Percentiles rank a stretch among this genome's conserved stretches.
Conservation (phyloP, 352 stramenopile genomes). For the Stramenopiles sp. region DNA sequence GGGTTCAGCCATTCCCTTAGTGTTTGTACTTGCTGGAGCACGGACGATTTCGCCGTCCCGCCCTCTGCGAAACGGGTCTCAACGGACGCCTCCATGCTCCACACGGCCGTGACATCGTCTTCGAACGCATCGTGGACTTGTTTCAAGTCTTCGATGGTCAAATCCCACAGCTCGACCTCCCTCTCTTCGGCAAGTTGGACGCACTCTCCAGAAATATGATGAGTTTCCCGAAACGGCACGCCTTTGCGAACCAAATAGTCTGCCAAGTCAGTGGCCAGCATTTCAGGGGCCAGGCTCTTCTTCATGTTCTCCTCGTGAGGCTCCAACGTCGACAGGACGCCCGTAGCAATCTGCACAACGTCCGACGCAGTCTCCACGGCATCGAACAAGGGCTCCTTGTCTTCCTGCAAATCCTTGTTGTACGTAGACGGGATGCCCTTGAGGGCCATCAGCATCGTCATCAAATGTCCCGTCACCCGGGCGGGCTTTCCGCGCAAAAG, state of each 20-base stretch:
- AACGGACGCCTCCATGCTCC: conserved; percentile 44
- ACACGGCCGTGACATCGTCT: conserved; percentile 58
- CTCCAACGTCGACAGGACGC: conserved; percentile 86
- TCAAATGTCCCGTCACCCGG: conserved; percentile 74
- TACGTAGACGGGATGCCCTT: conserved; percentile 89
- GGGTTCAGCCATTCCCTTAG: too few relatives aligned
- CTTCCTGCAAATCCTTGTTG: conserved; percentile 99
- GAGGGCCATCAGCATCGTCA: conserved; percentile 82
- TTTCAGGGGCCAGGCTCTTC: conserved; percentile 86
- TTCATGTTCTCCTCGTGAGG: conserved; percentile 77
- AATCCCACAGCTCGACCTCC: conserved; percentile 47
- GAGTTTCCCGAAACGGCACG: conserved; percentile 96
- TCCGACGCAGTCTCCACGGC: conserved; percentile 87
- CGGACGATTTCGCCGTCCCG: conserved; percentile 37
- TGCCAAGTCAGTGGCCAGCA: conserved; percentile 94
- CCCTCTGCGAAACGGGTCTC: conserved; percentile 23
- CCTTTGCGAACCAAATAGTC: conserved; percentile 96
- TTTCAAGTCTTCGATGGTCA: conserved; percentile 65
- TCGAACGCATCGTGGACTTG: conserved; percentile 66
- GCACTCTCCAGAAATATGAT: conserved; percentile 86
- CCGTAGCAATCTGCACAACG: conserved; percentile 84
- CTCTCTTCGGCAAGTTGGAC: conserved; percentile 72
- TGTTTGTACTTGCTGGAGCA: conserved; percentile 45
- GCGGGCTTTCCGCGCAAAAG: conserved; percentile 89
- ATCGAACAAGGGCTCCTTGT: conserved; percentile 94